These are phyloP conservation scores for Vitis hybrid DNA, from an alignment of 177 flowering plant genomes.

Conservation along the genomic window DNA sequence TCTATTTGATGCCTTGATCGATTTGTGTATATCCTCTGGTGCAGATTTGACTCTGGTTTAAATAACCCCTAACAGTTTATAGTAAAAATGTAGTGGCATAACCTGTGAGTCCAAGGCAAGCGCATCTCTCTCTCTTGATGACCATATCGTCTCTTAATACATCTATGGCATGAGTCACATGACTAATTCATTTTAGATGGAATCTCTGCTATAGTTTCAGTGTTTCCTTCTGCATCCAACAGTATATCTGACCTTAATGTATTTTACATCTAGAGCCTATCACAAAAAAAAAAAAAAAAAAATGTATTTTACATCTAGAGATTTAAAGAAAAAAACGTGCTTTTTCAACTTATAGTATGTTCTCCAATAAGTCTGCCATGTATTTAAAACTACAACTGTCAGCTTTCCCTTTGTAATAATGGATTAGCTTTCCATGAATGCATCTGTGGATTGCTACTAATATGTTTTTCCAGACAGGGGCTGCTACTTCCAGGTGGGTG, in stretches of 20 bases:
- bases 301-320: no score
- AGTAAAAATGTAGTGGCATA: no score
- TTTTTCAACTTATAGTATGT: background rate
- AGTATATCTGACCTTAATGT: background rate
- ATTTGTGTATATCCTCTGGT: no score
- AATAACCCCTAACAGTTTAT: no score
- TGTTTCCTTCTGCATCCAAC: background rate
- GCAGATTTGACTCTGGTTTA: no score
- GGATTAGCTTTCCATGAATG: conserved; percentile 1
- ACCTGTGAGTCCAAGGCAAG: no score
- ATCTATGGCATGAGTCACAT: background rate
- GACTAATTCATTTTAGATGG: background rate
- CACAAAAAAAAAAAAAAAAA: no score
- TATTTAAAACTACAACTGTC: background rate
- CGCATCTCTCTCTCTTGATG: no score
- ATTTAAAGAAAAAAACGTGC: background rate
- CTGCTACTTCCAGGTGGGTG: conserved; percentile 66
- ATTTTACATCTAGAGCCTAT: background rate
- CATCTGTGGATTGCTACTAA: conserved; percentile 19
- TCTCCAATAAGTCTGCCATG: background rate
- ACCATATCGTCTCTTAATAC: no score
- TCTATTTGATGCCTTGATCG: no score
- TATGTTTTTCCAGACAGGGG: conserved; percentile 67
- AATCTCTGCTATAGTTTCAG: background rate
- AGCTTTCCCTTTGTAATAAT: background rate